A percentile compares a stretch with the other conserved stretches of the same genome.
Conservation (phyloP, 2,329 filamentous ascomycete species). For the Tolypocladium ovalisporum region DNA sequence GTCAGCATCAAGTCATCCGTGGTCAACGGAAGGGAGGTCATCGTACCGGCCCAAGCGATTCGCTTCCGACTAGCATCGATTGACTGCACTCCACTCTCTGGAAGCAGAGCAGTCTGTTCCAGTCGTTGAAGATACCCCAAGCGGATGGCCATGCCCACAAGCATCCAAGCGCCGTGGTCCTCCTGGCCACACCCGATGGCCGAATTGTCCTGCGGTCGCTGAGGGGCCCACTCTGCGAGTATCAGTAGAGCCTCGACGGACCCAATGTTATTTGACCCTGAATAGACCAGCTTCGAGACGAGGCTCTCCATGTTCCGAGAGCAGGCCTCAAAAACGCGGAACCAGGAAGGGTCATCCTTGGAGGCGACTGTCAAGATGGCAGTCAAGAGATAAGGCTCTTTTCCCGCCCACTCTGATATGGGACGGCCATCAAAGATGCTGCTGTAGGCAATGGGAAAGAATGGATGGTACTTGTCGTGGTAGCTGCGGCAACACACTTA, state of each 20-base stretch:
- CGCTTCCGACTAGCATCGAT: conserved; percentile 50
- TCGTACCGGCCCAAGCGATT: conserved; percentile 52
- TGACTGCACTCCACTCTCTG: conserved; percentile 47
- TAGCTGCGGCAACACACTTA: conserved; percentile 31
- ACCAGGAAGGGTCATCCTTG: conserved; percentile 56
- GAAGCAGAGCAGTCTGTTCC: conserved; percentile 56
- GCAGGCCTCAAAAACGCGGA: conserved; percentile 53
- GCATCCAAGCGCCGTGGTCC: conserved; percentile 68
- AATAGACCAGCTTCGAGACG: conserved; percentile 55
- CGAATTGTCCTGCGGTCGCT: conserved; percentile 49
- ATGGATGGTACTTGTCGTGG: conserved; percentile 56
- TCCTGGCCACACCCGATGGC: conserved; percentile 61
- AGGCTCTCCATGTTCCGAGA: conserved; percentile 60
- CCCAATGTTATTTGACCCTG: conserved; percentile 56
- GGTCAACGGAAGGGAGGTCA: neutral
- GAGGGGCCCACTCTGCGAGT: conserved; percentile 63
- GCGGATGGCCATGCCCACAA: conserved; percentile 58
- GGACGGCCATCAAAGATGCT: conserved; percentile 42
- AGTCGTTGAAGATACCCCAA: conserved; percentile 61
- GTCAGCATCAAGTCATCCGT: neutral
- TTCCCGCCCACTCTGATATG: conserved; percentile 43
- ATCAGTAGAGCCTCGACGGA: conserved; percentile 60
- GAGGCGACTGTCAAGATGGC: conserved; percentile 61
- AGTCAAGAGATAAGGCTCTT: conserved; percentile 57
- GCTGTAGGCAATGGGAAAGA: conserved; percentile 55